Percentiles rank a stretch among this genome's conserved stretches.
These are phyloP conservation scores for Ogataea wickerhamii DNA, from an alignment of 805 yeast species.

Conservation along the genomic window DNA sequence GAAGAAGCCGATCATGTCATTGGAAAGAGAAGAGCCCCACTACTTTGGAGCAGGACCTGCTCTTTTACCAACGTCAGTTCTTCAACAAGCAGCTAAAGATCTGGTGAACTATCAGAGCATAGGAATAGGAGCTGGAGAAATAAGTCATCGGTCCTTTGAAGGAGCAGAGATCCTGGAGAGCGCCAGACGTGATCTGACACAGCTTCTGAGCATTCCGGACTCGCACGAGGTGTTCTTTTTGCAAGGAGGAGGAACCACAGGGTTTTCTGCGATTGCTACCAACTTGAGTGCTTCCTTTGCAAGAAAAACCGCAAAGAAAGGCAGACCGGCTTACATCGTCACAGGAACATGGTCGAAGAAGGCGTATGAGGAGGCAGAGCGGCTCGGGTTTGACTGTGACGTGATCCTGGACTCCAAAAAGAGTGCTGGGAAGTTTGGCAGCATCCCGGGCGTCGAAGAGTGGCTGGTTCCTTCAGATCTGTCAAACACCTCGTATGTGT, in stretches of 20 bases:
- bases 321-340: constrained; percentile 80
- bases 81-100: constrained; percentile 85
- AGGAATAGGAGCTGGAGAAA: constrained; percentile 91
- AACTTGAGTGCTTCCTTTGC: constrained; percentile 70
- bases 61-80: constrained; percentile 73
- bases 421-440: constrained; percentile 53
- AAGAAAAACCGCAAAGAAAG: constrained; percentile 67
- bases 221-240: constrained; percentile 91
- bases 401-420: constrained; percentile 64
- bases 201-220: constrained; percentile 76
- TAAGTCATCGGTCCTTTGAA: constrained; percentile 88
- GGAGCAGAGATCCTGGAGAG: constrained; percentile 75
- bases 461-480: constrained; percentile 63
- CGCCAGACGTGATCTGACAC: constrained; percentile 62
- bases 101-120: constrained; percentile 63
- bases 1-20: constrained; percentile 32
- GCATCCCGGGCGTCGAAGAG: constrained; percentile 59
- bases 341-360: constrained; percentile 96
- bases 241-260: constrained; percentile 98
- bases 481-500: constrained; percentile 74
- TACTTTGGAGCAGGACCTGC: constrained; percentile 99
- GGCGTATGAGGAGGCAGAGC: constrained; percentile 77
- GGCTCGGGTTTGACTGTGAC: constrained; percentile 77
- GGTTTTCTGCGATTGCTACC: constrained; percentile 83
- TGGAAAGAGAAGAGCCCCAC: constrained; percentile 66